Base-by-base conservation (phyloP, 306 rosid genomes). In the Ochetophila trinervis region DNA sequence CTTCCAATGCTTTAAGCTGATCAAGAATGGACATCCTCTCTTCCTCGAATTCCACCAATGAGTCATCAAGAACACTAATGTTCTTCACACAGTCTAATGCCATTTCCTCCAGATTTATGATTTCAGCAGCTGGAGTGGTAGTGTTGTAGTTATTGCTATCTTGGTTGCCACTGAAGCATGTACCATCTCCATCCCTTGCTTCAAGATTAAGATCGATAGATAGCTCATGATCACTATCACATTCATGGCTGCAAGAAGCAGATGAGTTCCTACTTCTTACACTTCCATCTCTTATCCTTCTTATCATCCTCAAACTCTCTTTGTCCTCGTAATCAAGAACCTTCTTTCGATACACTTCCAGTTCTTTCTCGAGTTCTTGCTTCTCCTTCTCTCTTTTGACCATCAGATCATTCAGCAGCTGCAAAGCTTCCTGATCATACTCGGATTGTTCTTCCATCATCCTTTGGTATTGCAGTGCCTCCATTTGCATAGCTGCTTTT, bases 391-490 rank as follows among this genome's bases (percentile, higher is more conserved):
- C 96, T 77, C 83, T 83, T 75, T 89, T 87, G 75, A 70, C 14
- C 88, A 89, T 85, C 30, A 89, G 71, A 69, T 89, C 96, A n/a
- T 87, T 89, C 75, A 89, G 16, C 45, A 89, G 85, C 70, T 87
- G 94, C n/a, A 89, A 72, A 15, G 96, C 96, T 67, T 87, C 96
- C 42, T 89, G 96, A 59, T 89, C 96, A 60, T 89, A 87, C 72
- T 89, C 96, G 2, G 96, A 74, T 75, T 89, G 96, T 76, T 89
- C 96, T 83, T 89, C 96, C 91, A 89, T 89, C 94, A 89, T 89
- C 53, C 94, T 73, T 59, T 89, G 94, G 79, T 89, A 89, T 72
- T 89, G 96, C 76, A 87, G 55, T 35, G 94, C 96, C 76, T 89
- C 94, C 96, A 89, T 89, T 79, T 87, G 91, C 94, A 85, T 83